Base-by-base conservation (phyloP, 2,329 filamentous ascomycete genomes). In the Camptophora hylomeconis region DNA sequence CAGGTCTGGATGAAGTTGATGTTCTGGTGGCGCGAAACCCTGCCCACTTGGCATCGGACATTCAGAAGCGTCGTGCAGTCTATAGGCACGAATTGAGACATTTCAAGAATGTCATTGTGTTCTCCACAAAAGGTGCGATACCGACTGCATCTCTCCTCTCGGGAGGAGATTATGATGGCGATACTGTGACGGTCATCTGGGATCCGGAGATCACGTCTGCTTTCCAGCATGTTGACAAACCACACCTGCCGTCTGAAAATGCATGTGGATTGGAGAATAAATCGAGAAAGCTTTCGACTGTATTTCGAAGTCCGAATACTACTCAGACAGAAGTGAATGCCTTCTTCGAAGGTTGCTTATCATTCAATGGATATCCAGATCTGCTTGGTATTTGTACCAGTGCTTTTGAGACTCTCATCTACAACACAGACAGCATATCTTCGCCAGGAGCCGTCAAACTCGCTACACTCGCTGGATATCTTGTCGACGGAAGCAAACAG, bases 81-180 rank as follows among this genome's bases (percentile, higher is more conserved):
- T 64, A 55, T 41, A 61, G 63, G 26, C 51, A 52, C 1, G 57
- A 67, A 26, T 55, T 76, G 0, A 56, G 60, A 0, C 60, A 71
- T 39, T 56, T 73, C 6, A 59, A 60, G 24, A 65, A 75, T 42
- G 58, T 75, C 1, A 61, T 72, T 9, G 57, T 76, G 0, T 75
- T 76, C 37, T 53, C 72, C 0, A 58, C 56, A 0, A 55, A 47
- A 32, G 72, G 72, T 0, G 38, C 52, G 5, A 58, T 55, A 10
- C 65, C 72, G 0, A 49, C 72, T 1, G 72, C 70, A 0, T 58
- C 59, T n/a, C 67, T 70, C 44, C 50, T 76, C 0, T 72, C 72
- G 14, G 72, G 72, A 4, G 72, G 72, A 6, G 72, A 77, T 42
- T 76, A 75, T 33, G 72, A 77, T 38, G 72, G 72, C 0, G 72